Conservation (phyloP, 148 eudicot genomes). For the Amaranthus palmeri region DNA sequence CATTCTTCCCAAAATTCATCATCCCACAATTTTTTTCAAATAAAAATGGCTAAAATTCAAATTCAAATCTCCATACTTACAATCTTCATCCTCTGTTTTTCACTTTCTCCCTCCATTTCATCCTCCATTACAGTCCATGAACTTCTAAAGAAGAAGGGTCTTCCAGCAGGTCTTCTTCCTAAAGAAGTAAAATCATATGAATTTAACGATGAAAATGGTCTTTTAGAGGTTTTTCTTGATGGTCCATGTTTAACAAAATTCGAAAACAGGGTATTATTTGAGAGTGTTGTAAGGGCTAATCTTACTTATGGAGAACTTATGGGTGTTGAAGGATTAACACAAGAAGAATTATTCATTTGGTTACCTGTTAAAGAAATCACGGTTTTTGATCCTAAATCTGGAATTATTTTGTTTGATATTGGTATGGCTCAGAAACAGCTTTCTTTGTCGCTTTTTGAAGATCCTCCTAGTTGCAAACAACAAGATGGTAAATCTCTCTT, state of each 20-base stretch:
- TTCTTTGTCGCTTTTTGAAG: constrained; percentile 75
- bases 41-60: constrained; percentile 28
- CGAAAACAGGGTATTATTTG: constrained; percentile 70
- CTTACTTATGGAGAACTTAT: constrained; percentile 58
- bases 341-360: constrained; percentile 80
- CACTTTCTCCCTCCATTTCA: constrained; percentile 15
- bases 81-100: constrained; percentile 9
- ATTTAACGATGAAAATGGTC: constrained; percentile 37
- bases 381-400: constrained; percentile 71
- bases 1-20: constrained; percentile 9
- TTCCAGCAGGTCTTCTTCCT: constrained; percentile 66
- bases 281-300: constrained; percentile 60
- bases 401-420: constrained; percentile 70
- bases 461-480: constrained; percentile 68
- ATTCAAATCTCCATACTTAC: constrained; percentile 3
- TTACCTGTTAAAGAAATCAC: constrained; percentile 64
- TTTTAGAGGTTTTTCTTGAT: constrained; percentile 48
- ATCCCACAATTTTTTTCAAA: background rate
- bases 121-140: constrained; percentile 47
- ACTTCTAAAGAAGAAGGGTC: constrained; percentile 52
- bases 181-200: constrained; percentile 62
- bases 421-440: constrained; percentile 80
- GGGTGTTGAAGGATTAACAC: constrained; percentile 64
- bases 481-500: background rate
- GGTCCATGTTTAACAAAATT: constrained; percentile 68